Base-by-base conservation (phyloP, 2,329 filamentous ascomycete genomes). In the Colletotrichum viniferum region DNA sequence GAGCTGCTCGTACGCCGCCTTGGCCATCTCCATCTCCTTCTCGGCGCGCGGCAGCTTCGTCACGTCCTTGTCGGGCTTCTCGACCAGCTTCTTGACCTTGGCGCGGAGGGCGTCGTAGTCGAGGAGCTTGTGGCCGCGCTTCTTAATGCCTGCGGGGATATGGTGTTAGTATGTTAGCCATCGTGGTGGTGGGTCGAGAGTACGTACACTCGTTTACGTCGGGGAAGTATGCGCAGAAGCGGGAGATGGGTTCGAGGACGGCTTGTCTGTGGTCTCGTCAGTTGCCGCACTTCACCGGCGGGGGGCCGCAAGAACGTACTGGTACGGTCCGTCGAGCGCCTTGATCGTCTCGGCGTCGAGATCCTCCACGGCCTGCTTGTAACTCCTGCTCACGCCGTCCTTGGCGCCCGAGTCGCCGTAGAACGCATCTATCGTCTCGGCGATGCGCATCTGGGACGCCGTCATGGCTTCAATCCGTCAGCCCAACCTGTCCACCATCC, bases 281-380 rank as follows among this genome's bases (percentile, higher is more conserved):
- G 78, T 69, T 3, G 18, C 43, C 4, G 43, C 18, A 32, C 32
- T 32, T n/a, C 18, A 0, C 13, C 0, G 30, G 14, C 26, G 18
- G 34, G 18, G 38, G 0, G 38, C 38, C 0, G 38, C 4, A 6
- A 43, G 1, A 6, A 43, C 38, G 18, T 48, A 93, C 92, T 95
- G 92, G 86, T 98, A 99, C 62, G 97, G 97, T 5, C 97, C 97
- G 85, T 99, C 97, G 78, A 99, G 89, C 8, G 97, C 97, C 85
- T 99, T 99, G 86, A 99, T 98, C 1, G 97, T 99, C 85, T 99
- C 97, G 69, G 97, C 94, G 84, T 99, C 97, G 64, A 99, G 90
- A 83, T 99, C 97, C 83, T 98, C 97, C 24, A 99, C 97, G 10
- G 97, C 97, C 84, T 98, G 96, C 86, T 98, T 99, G 88, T 99